Base-by-base conservation (phyloP, 1,284 basidiomycete genomes). In the Marasmius oreades region DNA sequence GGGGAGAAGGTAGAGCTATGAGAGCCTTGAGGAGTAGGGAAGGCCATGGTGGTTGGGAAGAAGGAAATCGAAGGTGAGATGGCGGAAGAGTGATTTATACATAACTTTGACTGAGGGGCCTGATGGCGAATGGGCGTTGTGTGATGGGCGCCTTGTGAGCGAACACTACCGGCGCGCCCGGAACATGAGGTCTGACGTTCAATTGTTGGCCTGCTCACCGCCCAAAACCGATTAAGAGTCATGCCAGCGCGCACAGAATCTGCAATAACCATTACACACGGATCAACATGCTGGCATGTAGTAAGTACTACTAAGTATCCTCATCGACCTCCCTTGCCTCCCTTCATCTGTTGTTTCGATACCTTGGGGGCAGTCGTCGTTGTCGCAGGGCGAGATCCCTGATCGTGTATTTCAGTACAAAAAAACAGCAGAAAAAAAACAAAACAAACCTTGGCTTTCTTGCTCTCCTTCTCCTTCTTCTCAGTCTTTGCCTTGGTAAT, bases 311-410 rank as follows among this genome's bases (percentile, higher is more conserved):
- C 18, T n/a, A n/a, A 47, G 24, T n/a, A 53, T 44, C 33, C 65
- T 80, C 70, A 86, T 76, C 86, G 82, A 62, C 85, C 83, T 59
- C 82, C 81, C 76, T 88, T 88, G 66, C 86, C 86, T 70, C 93
- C 93, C 85, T 97, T 97, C 86, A 93, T 92, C 78, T 90, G 88
- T 78, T 96, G 93, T 79, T 96, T 97, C 70, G 93, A 93, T 55
- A 97, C 86, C 78, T 92, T 95, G 67, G 93, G 92, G n/a, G 67
- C 78, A 34, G 71, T 61, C 62, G 82, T 82, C 62, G 82, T 82
- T 42, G 77, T 77, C 57, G 77, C 67, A 55, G 80, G 74, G 59
- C 85, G 81, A 51, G 78, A 74, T 55, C 79, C 66, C 39, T 42
- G 39, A 42, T 16, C 36, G 36, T 37, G 36, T 37, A 37, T 11